Evolutionary conservation across 306 rosid genomes (phyloP), one percentile per base, ranked within the genome.

Genomic region (Nissolia schottii): DNA sequence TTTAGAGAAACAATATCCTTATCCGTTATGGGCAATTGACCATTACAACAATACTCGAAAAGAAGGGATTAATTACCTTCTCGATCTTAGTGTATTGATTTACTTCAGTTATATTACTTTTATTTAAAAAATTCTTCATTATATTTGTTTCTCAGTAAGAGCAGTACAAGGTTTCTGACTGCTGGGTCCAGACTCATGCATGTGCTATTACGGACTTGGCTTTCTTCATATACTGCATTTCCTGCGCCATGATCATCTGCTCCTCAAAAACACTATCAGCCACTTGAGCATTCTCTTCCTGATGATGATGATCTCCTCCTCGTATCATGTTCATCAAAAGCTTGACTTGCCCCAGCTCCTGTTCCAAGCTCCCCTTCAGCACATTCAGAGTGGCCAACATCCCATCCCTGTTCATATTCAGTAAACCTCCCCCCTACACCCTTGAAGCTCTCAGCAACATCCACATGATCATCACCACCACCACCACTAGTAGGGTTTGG

Each of bases 351-450:
- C 34, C 66, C 1, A 78, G 29, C 73, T 82, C 80, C 48, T 71
- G 81, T 34, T 75, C 83, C 83, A 79, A 70, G 24, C 83, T 83
- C 46, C 68, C 79, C 59, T 83, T 83, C 40, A 83, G 38, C n/a
- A 66, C 64, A 54, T 41, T 70, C 73, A 79, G 45, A 18, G 80
- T 58, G 0, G 51, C 55, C 72, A 82, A 70, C 70, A 76, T 70
- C 0, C 22, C 34, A 40, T 83, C 83, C 28, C 61, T 51, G 18
- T 49, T 49, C 13, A 12, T 18, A 35, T 53, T 49, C n/a, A n/a
- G 43, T 8, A 38, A 28, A 9, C 43, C 61, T 18, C 38, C n/a
- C 49, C 1, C 29, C 68, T 4, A 13, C 0, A 12, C 11, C 23
- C 37, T 19, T n/a, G 12, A 23, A 40, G 7, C 11, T n/a, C 23